Base-by-base conservation (phyloP, 169 alveolate species). In the Eimeria necatrix region DNA sequence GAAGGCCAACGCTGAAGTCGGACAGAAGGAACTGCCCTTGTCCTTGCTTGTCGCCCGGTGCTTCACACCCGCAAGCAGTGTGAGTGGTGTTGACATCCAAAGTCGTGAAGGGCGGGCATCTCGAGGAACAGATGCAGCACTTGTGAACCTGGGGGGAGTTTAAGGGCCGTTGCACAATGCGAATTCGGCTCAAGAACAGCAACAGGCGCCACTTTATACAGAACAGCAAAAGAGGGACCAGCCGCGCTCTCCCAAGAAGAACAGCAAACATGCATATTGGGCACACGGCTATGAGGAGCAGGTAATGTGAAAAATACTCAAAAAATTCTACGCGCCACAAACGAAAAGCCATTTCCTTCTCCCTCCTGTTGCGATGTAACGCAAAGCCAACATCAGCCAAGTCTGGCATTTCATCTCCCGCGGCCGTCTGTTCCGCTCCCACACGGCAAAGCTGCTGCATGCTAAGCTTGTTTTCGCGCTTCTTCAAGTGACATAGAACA, bases 201-300 rank as follows among this genome's bases (percentile, higher is more conserved):
- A 85, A 78, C 92, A 85, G 51, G 48, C 92, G 41, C 92, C 92
- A 85, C 92, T 85, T 85, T 60, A 61, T 41, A 32, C 92, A 85
- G 61, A 59, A 85, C 2, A 85, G 80, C 41, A 85, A 9, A 41
- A 85, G 92, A 3, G 92, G 92, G 80, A 76, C 56, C 80, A 85
- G 7, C 76, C 60, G 76, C 46, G 18, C 81, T 60, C 92, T 59
- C 18, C 92, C 92, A 32, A 85, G 92, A 14, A 85, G 92, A n/a
- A 85, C 32, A 1, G 80, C 80, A 60, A 41, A 59, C 64, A 85
- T 60, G 92, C 92, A 85, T 7, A 85, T 53, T 48, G 92, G 92
- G 61, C 61, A 59, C 49, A 85, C 24, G 12, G 92, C 92, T 26
- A 78, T 20, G 18, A 85, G 24, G 59, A 85, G 60, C 26, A 85